phyloP scores from a whole-genome alignment of 2,329 filamentous ascomycete genomes.

The Pseudogymnoascus sp. region DNA sequence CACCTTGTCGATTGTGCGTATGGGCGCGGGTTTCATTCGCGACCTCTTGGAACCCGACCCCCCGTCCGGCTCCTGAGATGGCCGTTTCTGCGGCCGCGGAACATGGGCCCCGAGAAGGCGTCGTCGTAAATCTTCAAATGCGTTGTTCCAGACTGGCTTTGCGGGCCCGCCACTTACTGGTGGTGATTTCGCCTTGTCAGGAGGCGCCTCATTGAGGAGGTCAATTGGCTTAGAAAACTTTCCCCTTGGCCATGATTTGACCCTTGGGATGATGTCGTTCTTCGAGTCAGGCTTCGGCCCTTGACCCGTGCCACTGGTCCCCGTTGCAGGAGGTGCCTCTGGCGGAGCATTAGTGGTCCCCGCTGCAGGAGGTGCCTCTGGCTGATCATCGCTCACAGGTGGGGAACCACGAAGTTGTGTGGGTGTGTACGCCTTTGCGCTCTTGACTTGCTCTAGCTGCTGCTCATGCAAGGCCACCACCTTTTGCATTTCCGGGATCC shows the following conservation, averaged over 20 bases:
- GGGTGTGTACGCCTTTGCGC: not conserved
- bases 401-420: not conserved
- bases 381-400: not conserved
- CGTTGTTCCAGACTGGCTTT: not conserved
- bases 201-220: not conserved
- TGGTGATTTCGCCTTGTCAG: not conserved
- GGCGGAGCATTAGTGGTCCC: no score
- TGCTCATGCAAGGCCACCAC: not conserved
- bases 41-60: not conserved
- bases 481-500: not conserved
- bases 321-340: no score
- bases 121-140: not conserved
- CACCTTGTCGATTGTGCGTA: not conserved
- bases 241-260: not conserved
- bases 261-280: not conserved
- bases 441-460: not conserved
- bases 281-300: not conserved
- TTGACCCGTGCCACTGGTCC: not conserved
- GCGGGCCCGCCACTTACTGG: no score
- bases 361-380: not conserved
- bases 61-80: not conserved
- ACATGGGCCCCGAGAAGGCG: not conserved
- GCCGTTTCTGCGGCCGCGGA: not conserved
- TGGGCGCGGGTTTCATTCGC: not conserved
- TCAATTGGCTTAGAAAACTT: not conserved